phyloP scores from a whole-genome alignment of 2,329 filamentous ascomycete genomes.

The Alternaria dauci region DNA sequence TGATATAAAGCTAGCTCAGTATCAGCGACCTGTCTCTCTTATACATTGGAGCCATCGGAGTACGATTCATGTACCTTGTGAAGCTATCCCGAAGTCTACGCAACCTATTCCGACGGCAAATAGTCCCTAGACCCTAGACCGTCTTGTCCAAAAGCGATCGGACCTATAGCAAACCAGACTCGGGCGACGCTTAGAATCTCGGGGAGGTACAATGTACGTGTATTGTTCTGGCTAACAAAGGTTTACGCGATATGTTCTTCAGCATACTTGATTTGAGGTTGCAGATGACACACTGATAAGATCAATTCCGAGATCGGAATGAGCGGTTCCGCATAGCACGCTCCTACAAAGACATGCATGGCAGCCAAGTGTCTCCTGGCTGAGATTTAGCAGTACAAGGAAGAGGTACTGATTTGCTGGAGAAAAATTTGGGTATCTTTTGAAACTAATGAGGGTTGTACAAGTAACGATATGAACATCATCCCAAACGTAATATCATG shows the following conservation, averaged over 20 bases:
- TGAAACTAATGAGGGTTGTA: not conserved
- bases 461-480: not conserved
- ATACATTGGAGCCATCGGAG: not conserved
- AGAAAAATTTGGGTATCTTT: slow-evolving; percentile 12
- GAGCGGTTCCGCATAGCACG: slow-evolving; percentile 2
- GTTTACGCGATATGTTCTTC: not conserved
- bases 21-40: not conserved
- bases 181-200: not conserved
- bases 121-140: not conserved
- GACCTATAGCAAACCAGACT: not conserved
- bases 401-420: not conserved
- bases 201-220: not conserved
- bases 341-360: not conserved
- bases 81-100: slow-evolving; percentile 5
- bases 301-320: slow-evolving; percentile 21
- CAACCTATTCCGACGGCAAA: slow-evolving; percentile 25
- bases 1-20: not conserved
- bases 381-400: not conserved
- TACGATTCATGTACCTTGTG: not conserved
- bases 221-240: not conserved
- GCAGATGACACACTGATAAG: slow-evolving; percentile 3
- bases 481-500: not conserved
- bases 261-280: not conserved
- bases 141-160: not conserved
- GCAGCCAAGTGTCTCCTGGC: not conserved